Conservation (phyloP, 2,329 filamentous ascomycete genomes). For the Epichloe uncinata region DNA sequence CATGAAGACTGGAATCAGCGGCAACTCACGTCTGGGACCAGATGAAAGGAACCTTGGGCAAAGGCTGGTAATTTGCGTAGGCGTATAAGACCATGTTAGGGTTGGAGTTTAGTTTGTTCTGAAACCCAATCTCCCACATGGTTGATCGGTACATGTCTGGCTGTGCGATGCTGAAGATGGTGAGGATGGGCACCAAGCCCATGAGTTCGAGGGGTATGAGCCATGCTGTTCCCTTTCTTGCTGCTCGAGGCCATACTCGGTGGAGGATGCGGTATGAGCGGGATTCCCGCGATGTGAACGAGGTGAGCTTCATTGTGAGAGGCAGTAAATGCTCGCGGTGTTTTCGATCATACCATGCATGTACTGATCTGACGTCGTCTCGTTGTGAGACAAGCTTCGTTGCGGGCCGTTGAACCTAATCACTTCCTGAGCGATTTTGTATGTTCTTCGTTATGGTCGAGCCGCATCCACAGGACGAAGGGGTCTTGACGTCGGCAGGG, state of each 20-base stretch:
- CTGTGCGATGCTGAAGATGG: slow-evolving; percentile 60
- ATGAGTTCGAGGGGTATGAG: slow-evolving; percentile 54
- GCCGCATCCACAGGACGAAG: not conserved
- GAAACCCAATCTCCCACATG: slow-evolving; percentile 59
- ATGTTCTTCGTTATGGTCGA: not conserved
- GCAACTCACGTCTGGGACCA: slow-evolving; percentile 58
- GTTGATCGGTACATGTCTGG: slow-evolving; percentile 59
- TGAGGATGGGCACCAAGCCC: slow-evolving; percentile 50
- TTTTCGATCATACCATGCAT: not conserved
- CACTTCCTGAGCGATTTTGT: not conserved
- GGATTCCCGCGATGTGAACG: slow-evolving; percentile 3
- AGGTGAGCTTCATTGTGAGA: slow-evolving; percentile 2
- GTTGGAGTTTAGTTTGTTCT: slow-evolving; percentile 61
- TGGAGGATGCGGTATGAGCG: slow-evolving; percentile 40
- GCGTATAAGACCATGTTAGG: slow-evolving; percentile 57
- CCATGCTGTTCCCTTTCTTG: slow-evolving; percentile 42
- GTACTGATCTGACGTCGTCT: not conserved
- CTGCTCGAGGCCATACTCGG: slow-evolving; percentile 39
- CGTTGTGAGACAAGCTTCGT: not conserved
- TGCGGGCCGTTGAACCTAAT: not conserved
- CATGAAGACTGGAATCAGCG: not conserved
- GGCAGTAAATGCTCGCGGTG: not conserved
- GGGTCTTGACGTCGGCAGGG: not conserved
- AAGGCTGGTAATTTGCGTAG: slow-evolving; percentile 54
- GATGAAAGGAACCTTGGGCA: slow-evolving; percentile 51